phyloP scores from a whole-genome alignment of 2,329 filamentous ascomycete species.

The Aspergillus sp. region DNA sequence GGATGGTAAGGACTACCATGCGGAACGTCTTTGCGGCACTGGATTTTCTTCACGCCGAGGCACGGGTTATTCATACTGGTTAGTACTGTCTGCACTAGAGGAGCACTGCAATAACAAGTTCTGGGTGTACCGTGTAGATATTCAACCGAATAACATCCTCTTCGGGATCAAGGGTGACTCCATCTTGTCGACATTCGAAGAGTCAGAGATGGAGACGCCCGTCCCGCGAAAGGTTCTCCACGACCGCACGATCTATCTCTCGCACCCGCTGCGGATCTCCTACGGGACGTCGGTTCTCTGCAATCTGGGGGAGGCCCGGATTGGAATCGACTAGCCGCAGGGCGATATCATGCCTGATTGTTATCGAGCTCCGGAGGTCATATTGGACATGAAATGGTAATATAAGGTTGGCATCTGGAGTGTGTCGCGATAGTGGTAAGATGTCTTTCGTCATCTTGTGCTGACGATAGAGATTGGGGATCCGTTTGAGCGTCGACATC shows the following conservation, averaged over 20 bases:
- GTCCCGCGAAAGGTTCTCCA: slow-evolving; percentile 25
- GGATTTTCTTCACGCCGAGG: slow-evolving; percentile 29
- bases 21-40: slow-evolving; percentile 22
- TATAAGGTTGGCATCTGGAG: slow-evolving; percentile 31
- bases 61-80: slow-evolving; percentile 26
- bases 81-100: background rate
- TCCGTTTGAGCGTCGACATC: slow-evolving; percentile 13
- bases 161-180: slow-evolving; percentile 24
- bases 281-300: slow-evolving; percentile 22
- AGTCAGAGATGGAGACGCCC: slow-evolving; percentile 24
- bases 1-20: slow-evolving; percentile 21
- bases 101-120: too few species aligned
- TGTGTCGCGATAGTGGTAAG: slow-evolving; percentile 25
- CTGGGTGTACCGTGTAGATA: slow-evolving; percentile 20
- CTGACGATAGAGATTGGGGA: slow-evolving; percentile 19
- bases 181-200: slow-evolving; percentile 26
- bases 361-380: slow-evolving; percentile 30
- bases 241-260: slow-evolving; percentile 26
- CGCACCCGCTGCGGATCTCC: slow-evolving; percentile 15
- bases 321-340: slow-evolving; percentile 13
- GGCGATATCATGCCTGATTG: slow-evolving; percentile 25
- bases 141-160: slow-evolving; percentile 32
- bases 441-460: too few species aligned
- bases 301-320: slow-evolving; percentile 27
- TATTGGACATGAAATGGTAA: slow-evolving; percentile 27